Evolutionary conservation across 768 basidiomycete genomes (phyloP).

Genomic region (Tylopilus felleus): DNA sequence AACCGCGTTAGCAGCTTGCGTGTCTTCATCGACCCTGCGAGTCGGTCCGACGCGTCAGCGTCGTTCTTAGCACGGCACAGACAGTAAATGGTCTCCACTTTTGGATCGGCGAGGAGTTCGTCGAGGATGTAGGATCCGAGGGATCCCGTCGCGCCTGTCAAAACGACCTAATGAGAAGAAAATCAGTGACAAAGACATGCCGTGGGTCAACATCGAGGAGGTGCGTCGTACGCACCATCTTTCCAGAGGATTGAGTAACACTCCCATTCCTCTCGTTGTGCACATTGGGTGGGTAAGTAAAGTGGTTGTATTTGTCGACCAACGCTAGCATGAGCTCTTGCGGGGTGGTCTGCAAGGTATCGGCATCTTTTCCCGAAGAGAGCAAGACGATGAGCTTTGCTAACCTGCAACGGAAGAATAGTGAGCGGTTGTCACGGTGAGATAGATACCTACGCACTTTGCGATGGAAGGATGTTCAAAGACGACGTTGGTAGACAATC

Average conservation of each 20-base stretch:
- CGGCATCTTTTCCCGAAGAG: conserved; percentile 28
- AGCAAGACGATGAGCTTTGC: conserved; percentile 39
- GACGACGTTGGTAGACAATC: conserved; percentile 33
- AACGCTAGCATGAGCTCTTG: conserved; percentile 43
- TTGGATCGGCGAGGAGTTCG: conserved; percentile 36
- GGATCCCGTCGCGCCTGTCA: conserved; percentile 54
- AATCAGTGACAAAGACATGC: background rate
- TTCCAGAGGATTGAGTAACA: conserved; percentile 1
- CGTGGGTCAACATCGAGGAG: background rate
- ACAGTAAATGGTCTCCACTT: conserved; percentile 45
- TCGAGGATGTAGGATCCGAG: conserved; percentile 53
- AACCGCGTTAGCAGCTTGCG: conserved; percentile 30
- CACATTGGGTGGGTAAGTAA: background rate
- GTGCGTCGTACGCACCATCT: conserved; percentile 13
- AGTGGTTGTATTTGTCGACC: conserved; percentile 40
- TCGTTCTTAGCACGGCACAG: conserved; percentile 49
- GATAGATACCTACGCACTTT: conserved; percentile 25
- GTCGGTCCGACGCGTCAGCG: conserved; percentile 38
- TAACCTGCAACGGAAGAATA: conserved; percentile 20
- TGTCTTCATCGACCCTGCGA: conserved; percentile 39
- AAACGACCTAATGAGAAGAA: conserved; percentile 23
- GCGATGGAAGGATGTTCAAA: conserved; percentile 48
- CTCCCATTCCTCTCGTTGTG: conserved; percentile 11
- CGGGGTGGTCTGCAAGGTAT: conserved; percentile 20
- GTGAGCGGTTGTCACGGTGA: background rate